Percentiles rank a stretch among this genome's conserved stretches.
These are phyloP conservation scores for Naganishia antarctica DNA, from an alignment of 768 basidiomycete species.

Conservation along the genomic window DNA sequence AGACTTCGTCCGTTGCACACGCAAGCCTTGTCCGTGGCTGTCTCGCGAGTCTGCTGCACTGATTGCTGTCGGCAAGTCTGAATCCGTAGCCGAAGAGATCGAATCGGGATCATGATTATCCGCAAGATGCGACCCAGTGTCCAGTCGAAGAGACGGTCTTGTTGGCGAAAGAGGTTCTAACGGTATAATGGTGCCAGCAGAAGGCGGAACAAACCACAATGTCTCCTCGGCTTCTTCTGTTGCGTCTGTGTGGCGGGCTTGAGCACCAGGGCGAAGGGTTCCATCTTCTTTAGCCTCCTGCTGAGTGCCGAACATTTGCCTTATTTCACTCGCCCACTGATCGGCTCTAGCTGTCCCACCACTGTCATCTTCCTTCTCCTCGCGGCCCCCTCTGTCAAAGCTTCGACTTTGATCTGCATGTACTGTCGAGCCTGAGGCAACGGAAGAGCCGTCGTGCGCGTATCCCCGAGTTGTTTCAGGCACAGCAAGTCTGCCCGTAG, in stretches of 20 bases:
- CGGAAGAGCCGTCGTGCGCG: neutral
- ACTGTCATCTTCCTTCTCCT: constrained; percentile 39
- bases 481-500: neutral
- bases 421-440: constrained; percentile 9
- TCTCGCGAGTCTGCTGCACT: constrained; percentile 33
- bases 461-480: neutral
- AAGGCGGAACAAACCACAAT: constrained; percentile 37
- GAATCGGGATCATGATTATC: neutral
- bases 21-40: constrained; percentile 22
- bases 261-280: constrained; percentile 4
- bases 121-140: neutral
- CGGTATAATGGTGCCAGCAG: constrained; percentile 2
- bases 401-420: neutral
- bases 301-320: constrained; percentile 32
- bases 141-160: constrained; percentile 21
- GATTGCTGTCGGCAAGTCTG: constrained; percentile 35
- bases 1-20: constrained; percentile 53
- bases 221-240: constrained; percentile 45
- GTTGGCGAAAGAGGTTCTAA: neutral
- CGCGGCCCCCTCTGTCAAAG: neutral
- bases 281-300: constrained; percentile 13
- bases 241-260: constrained; percentile 2
- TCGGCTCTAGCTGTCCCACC: constrained; percentile 42
- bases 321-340: constrained; percentile 35
- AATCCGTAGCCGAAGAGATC: constrained; percentile 6